Conservation (phyloP, 768 basidiomycete species). For the Termitomyces sp. region DNA sequence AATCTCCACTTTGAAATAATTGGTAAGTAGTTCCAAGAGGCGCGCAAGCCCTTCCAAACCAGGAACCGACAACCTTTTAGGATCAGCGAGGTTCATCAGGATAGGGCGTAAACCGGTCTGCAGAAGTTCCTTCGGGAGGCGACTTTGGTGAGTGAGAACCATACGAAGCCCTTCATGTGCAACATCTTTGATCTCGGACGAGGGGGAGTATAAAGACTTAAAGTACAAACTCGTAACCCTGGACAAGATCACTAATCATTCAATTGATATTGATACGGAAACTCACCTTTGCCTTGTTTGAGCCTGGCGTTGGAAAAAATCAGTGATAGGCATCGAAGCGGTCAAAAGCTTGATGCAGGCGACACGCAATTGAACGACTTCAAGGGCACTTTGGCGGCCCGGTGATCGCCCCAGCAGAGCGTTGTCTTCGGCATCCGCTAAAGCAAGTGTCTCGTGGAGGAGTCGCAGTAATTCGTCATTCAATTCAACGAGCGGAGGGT, state of each 20-base stretch:
- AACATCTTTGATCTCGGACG: conserved; percentile 88
- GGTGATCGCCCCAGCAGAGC: conserved; percentile 71
- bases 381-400: conserved; percentile 71
- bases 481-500: conserved; percentile 86
- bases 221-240: conserved; percentile 96
- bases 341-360: conserved; percentile 91
- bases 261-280: not conserved
- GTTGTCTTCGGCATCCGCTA: conserved; percentile 94
- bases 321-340: conserved; percentile 91
- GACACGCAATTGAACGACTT: conserved; percentile 86
- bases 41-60: conserved; percentile 93
- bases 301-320: conserved; percentile 84
- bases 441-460: conserved; percentile 87
- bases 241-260: not conserved
- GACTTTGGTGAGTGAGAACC: conserved; percentile 84
- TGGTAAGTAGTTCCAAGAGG: conserved; percentile 88
- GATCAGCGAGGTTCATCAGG: conserved; percentile 95
- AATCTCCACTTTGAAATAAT: conserved; percentile 99
- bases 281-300: conserved; percentile 80
- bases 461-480: conserved; percentile 91
- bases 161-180: conserved; percentile 90
- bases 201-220: conserved; percentile 93
- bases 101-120: conserved; percentile 96
- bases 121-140: conserved; percentile 90
- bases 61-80: conserved; percentile 86